Evolutionary conservation across 129 eudicot species (phyloP), one percentile per base, ranked within the genome.

Genomic region (Lonicera japonica): DNA sequence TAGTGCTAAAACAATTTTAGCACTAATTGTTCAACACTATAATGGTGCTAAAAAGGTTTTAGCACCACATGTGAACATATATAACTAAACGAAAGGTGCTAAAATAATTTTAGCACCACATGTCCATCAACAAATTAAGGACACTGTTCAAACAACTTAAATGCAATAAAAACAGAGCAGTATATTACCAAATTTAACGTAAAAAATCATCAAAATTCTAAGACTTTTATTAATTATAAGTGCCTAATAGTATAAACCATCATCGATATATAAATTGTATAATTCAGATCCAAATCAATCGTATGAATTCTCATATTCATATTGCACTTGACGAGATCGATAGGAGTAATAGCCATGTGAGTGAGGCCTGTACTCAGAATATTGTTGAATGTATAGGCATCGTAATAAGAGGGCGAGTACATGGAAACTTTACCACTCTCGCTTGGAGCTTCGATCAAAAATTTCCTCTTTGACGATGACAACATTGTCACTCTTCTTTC

Each of bases 291-390:
- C 36, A 13, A 60, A 61, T 47, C 17, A n/a, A n/a, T n/a, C 6
- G 16, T 25, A 48, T 15, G 19, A 16, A 20, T 58, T 60, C 7
- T 38, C 24, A 2, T 16, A 5, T 41, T 6, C 25, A 48, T 88
- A 24, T 90, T 90, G 67, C 95, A 83, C 63, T 90, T 90, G 70
- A 90, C 86, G 56, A 90, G 76, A 86, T 90, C 97, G 21, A 90
- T 79, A 40, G 97, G 97, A 54, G 97, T 90, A 52, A 88, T 77
- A 24, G 94, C 79, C 74, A 61, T 85, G 64, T 88, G 96, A 77
- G 96, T 85, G 29, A 82, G 72, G n/a, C 94, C 89, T 60, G 94
- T 85, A 55, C 90, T 74, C 7, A 85, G 61, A 25, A 70, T 67
- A 38, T 94, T 94, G 2, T 90, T 94, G 19, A 56, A 66, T 16